Percentiles rank a stretch among this genome's conserved stretches.
Evolutionary conservation across 1,284 basidiomycete genomes (phyloP).

Genomic region (Leccinum solheimii): DNA sequence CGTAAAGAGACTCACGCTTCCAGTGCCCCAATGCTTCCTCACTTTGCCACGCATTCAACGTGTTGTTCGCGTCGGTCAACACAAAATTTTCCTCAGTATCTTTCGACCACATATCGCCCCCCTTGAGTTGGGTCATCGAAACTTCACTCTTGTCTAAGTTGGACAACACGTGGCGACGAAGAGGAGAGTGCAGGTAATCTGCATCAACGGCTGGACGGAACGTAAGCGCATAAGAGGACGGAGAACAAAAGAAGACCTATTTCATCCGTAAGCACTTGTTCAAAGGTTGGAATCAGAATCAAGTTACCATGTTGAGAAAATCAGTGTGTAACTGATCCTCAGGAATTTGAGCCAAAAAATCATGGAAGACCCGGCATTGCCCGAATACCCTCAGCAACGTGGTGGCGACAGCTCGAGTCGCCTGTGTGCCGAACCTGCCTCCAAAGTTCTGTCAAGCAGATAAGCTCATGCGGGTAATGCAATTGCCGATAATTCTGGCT

Average conservation of each 20-base stretch:
- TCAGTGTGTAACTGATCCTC: conserved; percentile 51
- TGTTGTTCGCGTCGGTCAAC: conserved; percentile 61
- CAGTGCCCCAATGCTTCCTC: conserved; percentile 69
- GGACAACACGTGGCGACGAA: conserved; percentile 56
- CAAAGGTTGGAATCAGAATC: conserved; percentile 21
- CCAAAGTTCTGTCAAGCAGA: conserved; percentile 62
- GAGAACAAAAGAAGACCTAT: conserved; percentile 79
- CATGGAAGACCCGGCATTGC: conserved; percentile 81
- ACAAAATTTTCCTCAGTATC: conserved; percentile 47
- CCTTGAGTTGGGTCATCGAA: conserved; percentile 47
- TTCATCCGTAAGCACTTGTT: conserved; percentile 11
- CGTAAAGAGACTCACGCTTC: conserved; percentile 54
- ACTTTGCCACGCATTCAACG: conserved; percentile 60
- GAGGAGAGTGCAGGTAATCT: conserved; percentile 67
- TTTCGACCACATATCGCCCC: conserved; percentile 32
- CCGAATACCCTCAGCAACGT: conserved; percentile 70
- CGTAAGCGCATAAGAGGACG: conserved; percentile 54
- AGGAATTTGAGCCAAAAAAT: conserved; percentile 46
- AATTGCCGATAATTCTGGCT: conserved; percentile 31
- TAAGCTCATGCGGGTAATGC: conserved; percentile 22
- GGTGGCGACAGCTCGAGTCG: conserved; percentile 64
- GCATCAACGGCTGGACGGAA: conserved; percentile 59
- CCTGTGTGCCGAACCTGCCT: conserved; percentile 61
- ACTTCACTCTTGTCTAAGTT: conserved; percentile 54
- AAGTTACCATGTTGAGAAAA: conserved; percentile 71